Evolutionary conservation across 2,329 filamentous ascomycete species (phyloP).

Genomic region (Fusarium lateritium): DNA sequence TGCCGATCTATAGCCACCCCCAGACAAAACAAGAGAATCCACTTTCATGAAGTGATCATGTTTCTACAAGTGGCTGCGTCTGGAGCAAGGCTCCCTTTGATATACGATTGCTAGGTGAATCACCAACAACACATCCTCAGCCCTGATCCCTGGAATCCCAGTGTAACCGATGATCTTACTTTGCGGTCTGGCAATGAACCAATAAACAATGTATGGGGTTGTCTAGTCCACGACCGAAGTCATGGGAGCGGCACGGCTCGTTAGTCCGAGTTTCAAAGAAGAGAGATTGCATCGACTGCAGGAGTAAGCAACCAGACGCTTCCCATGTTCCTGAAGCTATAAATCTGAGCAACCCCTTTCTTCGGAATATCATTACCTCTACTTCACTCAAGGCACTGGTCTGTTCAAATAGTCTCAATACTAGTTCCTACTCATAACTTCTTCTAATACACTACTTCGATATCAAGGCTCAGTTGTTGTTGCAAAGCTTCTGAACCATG

Average conservation of each 20-base stretch:
- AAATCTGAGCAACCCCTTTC: conserved; percentile 1
- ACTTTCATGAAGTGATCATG: background rate
- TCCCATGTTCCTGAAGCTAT: background rate
- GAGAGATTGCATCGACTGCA: background rate
- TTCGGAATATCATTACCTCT: background rate
- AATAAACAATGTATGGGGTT: conserved; percentile 14
- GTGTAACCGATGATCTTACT: conserved; percentile 8
- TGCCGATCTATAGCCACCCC: background rate
- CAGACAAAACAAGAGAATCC: background rate
- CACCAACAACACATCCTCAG: conserved; percentile 7
- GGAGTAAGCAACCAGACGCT: background rate
- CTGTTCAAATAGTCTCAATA: background rate
- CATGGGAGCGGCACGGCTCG: background rate
- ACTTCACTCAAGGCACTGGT: background rate
- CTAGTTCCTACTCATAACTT: background rate
- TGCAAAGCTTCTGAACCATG: background rate
- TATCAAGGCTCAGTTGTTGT: background rate
- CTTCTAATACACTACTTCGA: background rate
- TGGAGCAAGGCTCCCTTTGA: background rate
- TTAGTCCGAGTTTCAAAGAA: background rate
- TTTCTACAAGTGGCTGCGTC: background rate
- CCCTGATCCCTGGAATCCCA: conserved; percentile 11
- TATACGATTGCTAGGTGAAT: conserved; percentile 7
- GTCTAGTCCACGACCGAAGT: conserved; percentile 1
- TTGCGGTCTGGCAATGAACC: conserved; percentile 1